Evolutionary conservation across 2,329 filamentous ascomycete genomes (phyloP), one percentile per base, ranked within the genome.

Genomic region (Botrytis sinoallii): DNA sequence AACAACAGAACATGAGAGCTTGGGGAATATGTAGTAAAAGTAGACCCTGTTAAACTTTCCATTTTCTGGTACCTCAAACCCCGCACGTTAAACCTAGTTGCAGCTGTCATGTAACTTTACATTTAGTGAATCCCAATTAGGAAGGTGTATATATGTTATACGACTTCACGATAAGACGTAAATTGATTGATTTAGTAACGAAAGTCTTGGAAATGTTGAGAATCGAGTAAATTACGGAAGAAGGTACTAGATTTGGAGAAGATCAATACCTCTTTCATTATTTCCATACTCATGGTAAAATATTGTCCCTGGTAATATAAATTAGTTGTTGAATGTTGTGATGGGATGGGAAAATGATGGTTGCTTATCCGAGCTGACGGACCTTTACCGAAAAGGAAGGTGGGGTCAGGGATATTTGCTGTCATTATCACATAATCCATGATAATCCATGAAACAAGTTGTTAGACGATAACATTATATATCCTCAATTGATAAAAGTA

Each of bases 131-230:
- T 35, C 44, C 60, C 20, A 32, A 40, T 55, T 40, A 32, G 70
- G 70, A 65, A 71, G 70, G 70, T 71, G 44, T 29, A 57, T 42
- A 65, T 25, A 25, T 52, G 32, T 64, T 65, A 71, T 71, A 65
- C 70, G 59, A 65, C 70, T 18, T 71, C 70, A 42, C 70, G 70
- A 71, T 71, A 71, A 66, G 70, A 65, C 18, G n/a, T 29, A 40
- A 52, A 55, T 32, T 55, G 63, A 67, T 29, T 55, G 22, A 67
- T 67, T 40, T n/a, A 55, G 46, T 67, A 40, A 55, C n/a, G 46
- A 29, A 67, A 35, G 42, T 52, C 32, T 52, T 40, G 44, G 64
- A 20, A 67, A 40, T 55, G 46, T 67, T 52, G 32, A 52, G 29
- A 67, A 40, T 25, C n/a, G 40, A 55, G 65, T 48, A 40, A 29